Conservation (phyloP, 2,329 filamentous ascomycete genomes). For the Rutstroemia sp. region DNA sequence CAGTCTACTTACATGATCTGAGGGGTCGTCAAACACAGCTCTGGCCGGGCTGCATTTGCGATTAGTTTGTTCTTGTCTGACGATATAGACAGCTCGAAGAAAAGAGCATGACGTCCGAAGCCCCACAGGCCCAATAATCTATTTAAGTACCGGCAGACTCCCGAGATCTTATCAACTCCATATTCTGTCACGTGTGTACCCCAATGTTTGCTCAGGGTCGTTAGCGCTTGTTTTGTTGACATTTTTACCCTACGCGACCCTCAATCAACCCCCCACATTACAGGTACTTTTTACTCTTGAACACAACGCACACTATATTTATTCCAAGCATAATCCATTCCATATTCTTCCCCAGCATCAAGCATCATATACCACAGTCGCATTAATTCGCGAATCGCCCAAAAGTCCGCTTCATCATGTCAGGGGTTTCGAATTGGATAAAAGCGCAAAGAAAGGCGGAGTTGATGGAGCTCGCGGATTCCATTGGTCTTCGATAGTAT, state of each 20-base stretch:
- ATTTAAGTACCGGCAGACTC: no score
- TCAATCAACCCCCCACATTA: constrained; percentile 5
- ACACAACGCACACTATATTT: constrained; percentile 1
- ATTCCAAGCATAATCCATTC: background rate
- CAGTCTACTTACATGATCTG: no score
- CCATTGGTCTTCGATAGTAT: constrained; percentile 66
- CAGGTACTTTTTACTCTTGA: background rate
- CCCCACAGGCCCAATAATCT: no score
- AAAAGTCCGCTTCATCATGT: constrained; percentile 42
- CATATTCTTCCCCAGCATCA: background rate
- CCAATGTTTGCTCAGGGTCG: background rate
- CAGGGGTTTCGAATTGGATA: constrained; percentile 62
- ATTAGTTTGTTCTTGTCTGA: no score
- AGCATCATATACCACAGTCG: background rate
- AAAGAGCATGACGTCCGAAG: no score
- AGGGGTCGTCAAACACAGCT: no score
- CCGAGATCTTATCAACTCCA: background rate
- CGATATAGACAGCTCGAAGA: background rate
- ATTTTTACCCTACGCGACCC: constrained; percentile 3
- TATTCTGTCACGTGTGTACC: background rate
- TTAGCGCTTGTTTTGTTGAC: constrained; percentile 10
- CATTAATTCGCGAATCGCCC: background rate
- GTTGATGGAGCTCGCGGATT: constrained; percentile 65
- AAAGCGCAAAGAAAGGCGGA: constrained; percentile 76
- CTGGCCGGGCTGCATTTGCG: no score